Evolutionary conservation across 768 basidiomycete species (phyloP).

Genomic region (Pleurotus salmoneostramineus): DNA sequence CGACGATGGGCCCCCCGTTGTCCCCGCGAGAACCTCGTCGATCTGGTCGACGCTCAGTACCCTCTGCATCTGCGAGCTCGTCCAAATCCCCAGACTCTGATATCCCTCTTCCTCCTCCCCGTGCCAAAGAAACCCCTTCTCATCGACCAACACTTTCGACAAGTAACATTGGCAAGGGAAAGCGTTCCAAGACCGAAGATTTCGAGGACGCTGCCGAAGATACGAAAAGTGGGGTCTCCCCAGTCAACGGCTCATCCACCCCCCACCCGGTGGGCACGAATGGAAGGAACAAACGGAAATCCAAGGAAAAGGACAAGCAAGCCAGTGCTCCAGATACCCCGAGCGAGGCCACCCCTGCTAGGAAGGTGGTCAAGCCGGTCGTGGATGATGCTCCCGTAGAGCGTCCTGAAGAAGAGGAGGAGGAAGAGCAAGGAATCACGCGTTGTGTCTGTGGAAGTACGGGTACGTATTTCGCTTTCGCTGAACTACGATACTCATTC

Average conservation of each 20-base stretch:
- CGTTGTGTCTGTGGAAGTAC: conserved; percentile 85
- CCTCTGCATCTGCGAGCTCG: conserved; percentile 60
- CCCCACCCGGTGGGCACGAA: conserved; percentile 26
- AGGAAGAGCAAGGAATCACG: conserved; percentile 61
- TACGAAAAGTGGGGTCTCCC: conserved; percentile 40
- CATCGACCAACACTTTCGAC: conserved; percentile 38
- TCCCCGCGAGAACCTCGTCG: conserved; percentile 77
- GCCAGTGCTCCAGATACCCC: conserved; percentile 15
- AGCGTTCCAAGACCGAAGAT: conserved; percentile 74
- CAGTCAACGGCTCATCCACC: conserved; percentile 18
- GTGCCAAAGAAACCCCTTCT: conserved; percentile 38
- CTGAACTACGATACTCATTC: conserved; percentile 17
- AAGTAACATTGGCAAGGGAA: conserved; percentile 39
- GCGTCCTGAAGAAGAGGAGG: conserved; percentile 44
- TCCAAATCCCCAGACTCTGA: conserved; percentile 75
- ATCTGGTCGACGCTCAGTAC: conserved; percentile 70
- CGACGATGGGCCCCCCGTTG: conserved; percentile 72
- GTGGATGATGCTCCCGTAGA: conserved; percentile 34
- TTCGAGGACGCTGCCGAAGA: conserved; percentile 59
- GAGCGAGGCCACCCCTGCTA: conserved; percentile 17
- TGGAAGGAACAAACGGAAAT: conserved; percentile 56
- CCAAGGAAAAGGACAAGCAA: conserved; percentile 53
- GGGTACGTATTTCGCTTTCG: conserved; percentile 39
- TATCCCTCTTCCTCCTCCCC: conserved; percentile 34
- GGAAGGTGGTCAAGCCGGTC: not conserved